Evolutionary conservation across 2,329 filamentous ascomycete species (phyloP), one percentile per base, ranked within the genome.

Genomic region (Fusarium sacchari): DNA sequence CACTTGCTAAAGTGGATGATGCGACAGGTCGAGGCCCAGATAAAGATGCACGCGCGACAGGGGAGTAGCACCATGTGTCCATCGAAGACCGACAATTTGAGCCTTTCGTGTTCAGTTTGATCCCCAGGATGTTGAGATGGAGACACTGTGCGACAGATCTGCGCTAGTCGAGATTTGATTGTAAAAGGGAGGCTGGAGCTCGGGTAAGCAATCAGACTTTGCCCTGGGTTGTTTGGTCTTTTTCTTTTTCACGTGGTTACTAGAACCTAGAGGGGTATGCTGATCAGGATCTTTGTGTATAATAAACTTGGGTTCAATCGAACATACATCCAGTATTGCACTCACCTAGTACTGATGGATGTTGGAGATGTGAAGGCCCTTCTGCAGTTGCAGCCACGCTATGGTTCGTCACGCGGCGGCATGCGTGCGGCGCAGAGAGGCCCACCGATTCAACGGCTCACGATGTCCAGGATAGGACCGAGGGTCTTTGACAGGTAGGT

Each of bases 101-200:
- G 57, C 59, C 62, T 64, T 76, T 77, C 71, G 75, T 77, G 75
- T 77, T 77, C 73, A 77, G 69, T 75, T 77, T 64, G 64, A 69
- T 75, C 72, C 60, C 71, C 42, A 73, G 64, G 46, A 69, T 56
- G 39, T 57, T 61, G 63, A 52, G 59, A 64, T 37, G 64, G 66
- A 63, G 52, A 71, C 69, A 78, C 71, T 75, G 76, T 77, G 76
- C 72, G 55, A 78, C 76, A 78, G 76, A 77, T 77, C 74, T 78
- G 53, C 76, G 73, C 76, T 77, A 77, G 66, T 64, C 71, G 75
- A 77, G 63, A 77, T 77, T 77, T 76, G 76, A 78, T 76, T 78
- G 70, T 55, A 69, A 74, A 78, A 69, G 50, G 71, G 65, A 75
- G 69, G 67, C 61, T 76, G 67, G 64, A 69, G 50, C 34, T 55